phyloP scores from a whole-genome alignment of 2,329 filamentous ascomycete species.

The Exophiala sp. region DNA sequence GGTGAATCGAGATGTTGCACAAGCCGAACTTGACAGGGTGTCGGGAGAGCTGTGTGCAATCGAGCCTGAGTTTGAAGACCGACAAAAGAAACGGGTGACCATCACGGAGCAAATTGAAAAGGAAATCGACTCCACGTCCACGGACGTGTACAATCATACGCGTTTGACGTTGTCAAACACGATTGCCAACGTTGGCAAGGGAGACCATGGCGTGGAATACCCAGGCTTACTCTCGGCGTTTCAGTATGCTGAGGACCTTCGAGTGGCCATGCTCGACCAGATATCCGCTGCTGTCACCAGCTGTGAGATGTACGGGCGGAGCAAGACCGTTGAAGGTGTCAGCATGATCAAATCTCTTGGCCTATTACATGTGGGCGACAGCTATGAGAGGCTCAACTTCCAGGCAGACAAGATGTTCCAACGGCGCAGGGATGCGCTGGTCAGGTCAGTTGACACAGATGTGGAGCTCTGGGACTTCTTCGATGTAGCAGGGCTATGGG shows the following conservation, averaged over 20 bases:
- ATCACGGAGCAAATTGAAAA: slow-evolving; percentile 75
- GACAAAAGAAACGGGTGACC: slow-evolving; percentile 70
- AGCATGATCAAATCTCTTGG: slow-evolving; percentile 84
- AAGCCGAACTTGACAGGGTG: slow-evolving; percentile 77
- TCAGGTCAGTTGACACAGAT: slow-evolving; percentile 77
- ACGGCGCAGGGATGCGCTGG: slow-evolving; percentile 70
- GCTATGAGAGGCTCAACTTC: slow-evolving; percentile 81
- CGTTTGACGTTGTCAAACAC: slow-evolving; percentile 67
- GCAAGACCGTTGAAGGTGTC: slow-evolving; percentile 71
- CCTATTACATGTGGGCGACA: slow-evolving; percentile 77
- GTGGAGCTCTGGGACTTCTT: slow-evolving; percentile 92
- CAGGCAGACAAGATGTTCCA: slow-evolving; percentile 91
- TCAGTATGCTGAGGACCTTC: slow-evolving; percentile 87
- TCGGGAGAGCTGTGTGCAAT: slow-evolving; percentile 72
- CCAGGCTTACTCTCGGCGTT: slow-evolving; percentile 79
- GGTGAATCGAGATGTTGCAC: slow-evolving; percentile 82
- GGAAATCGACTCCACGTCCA: slow-evolving; percentile 77
- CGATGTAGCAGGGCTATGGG: slow-evolving; percentile 73
- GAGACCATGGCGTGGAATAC: slow-evolving; percentile 75
- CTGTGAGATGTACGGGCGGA: slow-evolving; percentile 82
- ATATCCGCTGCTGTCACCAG: slow-evolving; percentile 70
- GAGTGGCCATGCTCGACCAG: slow-evolving; percentile 82
- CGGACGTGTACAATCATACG: slow-evolving; percentile 78
- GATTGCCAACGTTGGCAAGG: slow-evolving; percentile 69
- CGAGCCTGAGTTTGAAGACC: slow-evolving; percentile 77